These are phyloP conservation scores for Suillus decipiens DNA, from an alignment of 768 basidiomycete genomes.

Conservation along the genomic window DNA sequence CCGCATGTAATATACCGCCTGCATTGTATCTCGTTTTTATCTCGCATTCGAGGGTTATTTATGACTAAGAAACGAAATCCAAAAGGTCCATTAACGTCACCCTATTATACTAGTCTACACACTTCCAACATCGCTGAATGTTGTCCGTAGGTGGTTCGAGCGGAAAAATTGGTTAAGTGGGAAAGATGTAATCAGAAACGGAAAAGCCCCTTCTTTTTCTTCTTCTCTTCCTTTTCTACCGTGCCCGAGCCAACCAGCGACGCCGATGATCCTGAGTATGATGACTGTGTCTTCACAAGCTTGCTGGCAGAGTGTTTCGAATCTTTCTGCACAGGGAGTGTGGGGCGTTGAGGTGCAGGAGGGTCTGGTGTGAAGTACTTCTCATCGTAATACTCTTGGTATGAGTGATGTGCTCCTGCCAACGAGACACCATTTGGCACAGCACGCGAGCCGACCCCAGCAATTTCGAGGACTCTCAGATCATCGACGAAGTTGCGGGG, in stretches of 20 bases:
- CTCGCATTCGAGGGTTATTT: neutral
- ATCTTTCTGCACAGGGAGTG: slow-evolving; percentile 16
- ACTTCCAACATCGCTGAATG: slow-evolving; percentile 1
- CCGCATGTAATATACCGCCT: slow-evolving; percentile 27
- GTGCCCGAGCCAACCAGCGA: slow-evolving; percentile 41
- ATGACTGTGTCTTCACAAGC: slow-evolving; percentile 42
- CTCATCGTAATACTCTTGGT: slow-evolving; percentile 80
- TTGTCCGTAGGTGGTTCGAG: slow-evolving; percentile 1
- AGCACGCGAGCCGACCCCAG: slow-evolving; percentile 79
- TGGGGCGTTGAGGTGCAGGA: slow-evolving; percentile 38
- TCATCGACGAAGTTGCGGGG: slow-evolving; percentile 87
- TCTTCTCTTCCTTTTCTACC: slow-evolving; percentile 62
- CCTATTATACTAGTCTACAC: slow-evolving; percentile 11
- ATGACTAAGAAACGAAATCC: slow-evolving; percentile 1
- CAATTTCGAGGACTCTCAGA: slow-evolving; percentile 81
- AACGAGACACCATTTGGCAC: slow-evolving; percentile 70
- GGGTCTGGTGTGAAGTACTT: slow-evolving; percentile 71
- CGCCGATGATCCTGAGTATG: slow-evolving; percentile 53
- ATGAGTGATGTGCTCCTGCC: slow-evolving; percentile 47
- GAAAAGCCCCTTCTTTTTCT: slow-evolving; percentile 76
- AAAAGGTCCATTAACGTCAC: slow-evolving; percentile 12
- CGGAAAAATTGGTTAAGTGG: neutral
- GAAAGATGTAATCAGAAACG: slow-evolving; percentile 45
- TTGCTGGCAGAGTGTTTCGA: slow-evolving; percentile 34
- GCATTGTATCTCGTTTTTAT: slow-evolving; percentile 14